phyloP scores from a whole-genome alignment of 192 early-diverging fungal genomes.

The Phycomyces nitens region DNA sequence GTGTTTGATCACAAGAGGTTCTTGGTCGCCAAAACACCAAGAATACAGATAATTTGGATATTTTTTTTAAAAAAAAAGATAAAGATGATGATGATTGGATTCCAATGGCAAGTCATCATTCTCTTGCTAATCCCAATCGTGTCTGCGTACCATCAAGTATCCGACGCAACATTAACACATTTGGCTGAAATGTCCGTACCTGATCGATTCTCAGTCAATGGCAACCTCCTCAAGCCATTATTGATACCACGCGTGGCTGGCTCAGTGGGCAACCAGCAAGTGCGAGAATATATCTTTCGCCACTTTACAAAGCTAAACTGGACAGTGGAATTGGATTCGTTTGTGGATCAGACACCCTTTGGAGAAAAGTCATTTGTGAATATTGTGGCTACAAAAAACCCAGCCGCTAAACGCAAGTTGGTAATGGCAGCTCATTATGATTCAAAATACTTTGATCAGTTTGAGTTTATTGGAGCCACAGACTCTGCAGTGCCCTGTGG shows the following conservation, averaged over 20 bases:
- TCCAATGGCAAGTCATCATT: no score
- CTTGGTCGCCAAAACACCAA: no score
- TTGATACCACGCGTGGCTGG: slow-evolving; percentile 78
- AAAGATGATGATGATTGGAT: no score
- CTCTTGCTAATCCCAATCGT: no score
- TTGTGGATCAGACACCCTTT: slow-evolving; percentile 71
- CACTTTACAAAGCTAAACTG: slow-evolving; percentile 65
- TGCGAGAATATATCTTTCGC: slow-evolving; percentile 67
- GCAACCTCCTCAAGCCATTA: slow-evolving; percentile 65
- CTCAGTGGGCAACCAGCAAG: slow-evolving; percentile 62
- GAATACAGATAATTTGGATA: no score
- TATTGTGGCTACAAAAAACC: slow-evolving; percentile 87
- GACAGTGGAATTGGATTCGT: slow-evolving; percentile 75
- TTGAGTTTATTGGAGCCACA: slow-evolving; percentile 80
- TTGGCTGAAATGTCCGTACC: not conserved
- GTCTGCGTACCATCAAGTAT: no score
- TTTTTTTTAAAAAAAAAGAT: no score
- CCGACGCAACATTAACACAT: no score
- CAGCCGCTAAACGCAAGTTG: slow-evolving; percentile 59
- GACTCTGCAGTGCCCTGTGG: slow-evolving; percentile 93
- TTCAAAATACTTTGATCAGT: slow-evolving; percentile 70
- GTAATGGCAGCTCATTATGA: slow-evolving; percentile 94
- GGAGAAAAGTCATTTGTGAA: slow-evolving; percentile 79
- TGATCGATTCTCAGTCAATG: slow-evolving; percentile 33
- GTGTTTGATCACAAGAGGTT: no score